Evolutionary conservation across 2,329 filamentous ascomycete genomes (phyloP), one percentile per base, ranked within the genome.

Genomic region (Aureobasidium uvarum): DNA sequence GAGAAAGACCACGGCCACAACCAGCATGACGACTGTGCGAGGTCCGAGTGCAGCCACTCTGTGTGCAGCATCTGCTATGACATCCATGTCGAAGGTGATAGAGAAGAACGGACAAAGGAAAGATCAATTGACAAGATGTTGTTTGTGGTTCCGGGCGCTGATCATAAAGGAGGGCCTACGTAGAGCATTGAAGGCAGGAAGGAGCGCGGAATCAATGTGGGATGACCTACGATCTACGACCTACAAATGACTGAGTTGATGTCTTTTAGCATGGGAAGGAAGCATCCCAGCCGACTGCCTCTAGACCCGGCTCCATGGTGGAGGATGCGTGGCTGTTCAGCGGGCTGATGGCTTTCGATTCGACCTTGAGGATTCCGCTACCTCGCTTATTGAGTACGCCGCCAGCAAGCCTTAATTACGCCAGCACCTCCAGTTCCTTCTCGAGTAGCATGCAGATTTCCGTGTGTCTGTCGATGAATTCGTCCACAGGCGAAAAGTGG

Each of bases 31-130:
- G 4, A 43, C n/a, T 16, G 48, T 45, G 7, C 48, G 46, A 33
- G 60, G 60, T 5, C 60, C 60, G 18, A 63, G 46, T 16, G 18
- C 36, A 38, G 60, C 60, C 60, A 63, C 60, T 16, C 43, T 39
- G 4, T 62, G 58, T 28, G 58, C 58, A 18, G 58, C 31, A 1
- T 50, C 43, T 28, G 8, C 18, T 39, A 62, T 41, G 45, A 16
- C 45, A 16, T 62, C 58, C 58, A 62, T 62, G 20, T 43, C 18
- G 33, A 20, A 14, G 39, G 13, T 36, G 56, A 18, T 20, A 10
- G 56, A 38, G 5, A 36, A 31, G 7, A 33, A 33, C 18, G 14
- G 16, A 38, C 56, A 23, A 46, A 60, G 41, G 41, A 60, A 48
- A 48, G 36, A 28, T 16, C 10, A 25, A 38, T 48, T 10, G 20